Percentiles rank a stretch among this genome's conserved stretches.
phyloP scores from a whole-genome alignment of 495 filamentous ascomycete species.

The Thozetella sp. region DNA sequence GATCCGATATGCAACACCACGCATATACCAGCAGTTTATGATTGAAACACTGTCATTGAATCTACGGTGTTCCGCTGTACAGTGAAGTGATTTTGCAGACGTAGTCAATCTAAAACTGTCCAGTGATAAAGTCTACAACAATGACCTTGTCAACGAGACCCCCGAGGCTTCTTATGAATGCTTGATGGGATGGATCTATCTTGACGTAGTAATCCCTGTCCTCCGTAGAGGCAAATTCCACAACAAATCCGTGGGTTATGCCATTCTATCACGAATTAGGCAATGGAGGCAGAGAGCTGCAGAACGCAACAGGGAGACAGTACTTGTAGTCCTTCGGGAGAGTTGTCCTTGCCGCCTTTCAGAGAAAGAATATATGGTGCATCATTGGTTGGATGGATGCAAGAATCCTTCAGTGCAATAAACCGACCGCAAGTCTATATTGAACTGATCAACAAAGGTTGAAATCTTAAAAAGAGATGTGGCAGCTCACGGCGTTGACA shows the following conservation, averaged over 20 bases:
- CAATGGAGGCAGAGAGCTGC: conserved; percentile 4
- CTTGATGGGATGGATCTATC: conserved; percentile 50
- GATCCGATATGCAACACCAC: too few species aligned
- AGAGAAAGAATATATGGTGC: conserved; percentile 60
- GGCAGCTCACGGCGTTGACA: conserved; percentile 34
- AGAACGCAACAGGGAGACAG: conserved; percentile 4
- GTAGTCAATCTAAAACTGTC: conserved; percentile 34
- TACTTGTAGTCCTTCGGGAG: conserved; percentile 65
- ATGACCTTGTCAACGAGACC: conserved; percentile 35
- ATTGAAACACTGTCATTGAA: too few species aligned
- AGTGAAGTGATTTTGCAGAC: too few species aligned
- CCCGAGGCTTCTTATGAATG: conserved; percentile 38
- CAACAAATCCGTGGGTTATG: conserved; percentile 62
- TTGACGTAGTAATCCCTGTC: conserved; percentile 60
- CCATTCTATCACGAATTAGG: conserved; percentile 35
- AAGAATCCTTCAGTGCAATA: conserved; percentile 39
- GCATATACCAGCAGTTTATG: too few species aligned
- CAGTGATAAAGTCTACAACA: conserved; percentile 45
- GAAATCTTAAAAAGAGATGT: background rate
- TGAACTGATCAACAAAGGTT: background rate
- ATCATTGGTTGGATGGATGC: conserved; percentile 47
- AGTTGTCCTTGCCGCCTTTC: conserved; percentile 66
- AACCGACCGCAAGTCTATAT: conserved; percentile 22
- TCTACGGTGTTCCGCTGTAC: too few species aligned
- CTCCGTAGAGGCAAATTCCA: conserved; percentile 58